Evolutionary conservation across 441 rosid genomes (phyloP).

Genomic region (Manihot esculenta): DNA sequence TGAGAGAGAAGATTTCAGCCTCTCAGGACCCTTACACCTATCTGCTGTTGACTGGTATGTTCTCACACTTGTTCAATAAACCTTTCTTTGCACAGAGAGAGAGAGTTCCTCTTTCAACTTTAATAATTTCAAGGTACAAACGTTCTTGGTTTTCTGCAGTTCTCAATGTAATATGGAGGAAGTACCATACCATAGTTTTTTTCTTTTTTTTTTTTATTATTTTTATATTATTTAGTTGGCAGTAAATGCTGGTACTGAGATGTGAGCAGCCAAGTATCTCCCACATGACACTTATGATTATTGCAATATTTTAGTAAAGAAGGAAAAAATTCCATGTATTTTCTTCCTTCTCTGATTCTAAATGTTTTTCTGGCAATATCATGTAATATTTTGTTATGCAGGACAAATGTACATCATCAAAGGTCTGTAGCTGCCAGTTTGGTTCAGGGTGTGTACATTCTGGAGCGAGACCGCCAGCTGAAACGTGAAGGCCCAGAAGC

Average conservation of each 20-base stretch:
- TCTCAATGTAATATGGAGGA: neutral
- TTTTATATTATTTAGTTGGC: no score
- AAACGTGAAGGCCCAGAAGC: conserved; percentile 63
- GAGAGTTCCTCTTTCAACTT: no score
- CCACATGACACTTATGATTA: neutral
- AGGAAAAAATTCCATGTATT: neutral
- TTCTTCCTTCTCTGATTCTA: neutral
- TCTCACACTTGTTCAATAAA: neutral
- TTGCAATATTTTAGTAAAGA: neutral
- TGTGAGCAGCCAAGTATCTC: no score
- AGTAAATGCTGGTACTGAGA: no score
- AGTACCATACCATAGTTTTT: no score
- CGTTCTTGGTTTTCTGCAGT: neutral
- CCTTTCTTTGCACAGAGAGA: neutral
- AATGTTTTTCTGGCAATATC: neutral
- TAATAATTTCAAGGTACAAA: neutral
- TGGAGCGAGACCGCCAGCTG: conserved; percentile 90
- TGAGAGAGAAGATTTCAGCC: conserved; percentile 49
- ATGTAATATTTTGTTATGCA: conserved; percentile 24
- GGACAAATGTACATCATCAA: conserved; percentile 66
- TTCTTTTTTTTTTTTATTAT: no score
- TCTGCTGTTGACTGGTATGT: conserved; percentile 68
- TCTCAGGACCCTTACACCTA: conserved; percentile 50
- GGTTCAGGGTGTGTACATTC: conserved; percentile 76
- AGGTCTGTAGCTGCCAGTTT: conserved; percentile 79